These are phyloP conservation scores for Hylodesmum podocarpum DNA, from an alignment of 306 rosid genomes.

Conservation along the genomic window DNA sequence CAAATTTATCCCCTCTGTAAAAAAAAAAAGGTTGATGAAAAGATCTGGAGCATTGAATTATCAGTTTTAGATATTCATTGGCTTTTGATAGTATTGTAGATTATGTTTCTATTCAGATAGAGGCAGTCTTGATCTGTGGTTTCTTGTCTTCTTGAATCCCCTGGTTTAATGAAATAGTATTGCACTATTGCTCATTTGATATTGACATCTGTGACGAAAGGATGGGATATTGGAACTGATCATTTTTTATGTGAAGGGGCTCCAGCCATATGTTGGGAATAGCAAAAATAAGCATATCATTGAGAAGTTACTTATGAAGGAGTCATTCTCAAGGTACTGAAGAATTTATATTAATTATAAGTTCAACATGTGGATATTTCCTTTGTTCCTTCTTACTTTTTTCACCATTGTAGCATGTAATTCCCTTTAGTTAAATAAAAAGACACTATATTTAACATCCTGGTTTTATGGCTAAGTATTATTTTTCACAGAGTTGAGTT, in stretches of 20 bases:
- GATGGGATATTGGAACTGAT: conserved; percentile 39
- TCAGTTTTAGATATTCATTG: neutral
- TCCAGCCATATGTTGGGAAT: conserved; percentile 41
- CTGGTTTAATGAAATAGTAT: conserved; percentile 2
- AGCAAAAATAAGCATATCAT: conserved; percentile 53
- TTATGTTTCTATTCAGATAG: conserved; percentile 16
- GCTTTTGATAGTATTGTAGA: conserved; percentile 1
- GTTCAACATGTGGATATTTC: conserved; percentile 17
- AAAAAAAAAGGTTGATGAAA: neutral
- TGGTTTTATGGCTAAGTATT: neutral
- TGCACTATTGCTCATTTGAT: conserved; percentile 1
- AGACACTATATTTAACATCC: neutral
- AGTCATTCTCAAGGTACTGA: conserved; percentile 82
- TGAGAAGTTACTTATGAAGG: conserved; percentile 71
- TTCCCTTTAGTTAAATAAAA: conserved; percentile 6
- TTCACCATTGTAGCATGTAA: neutral
- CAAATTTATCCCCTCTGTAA: neutral
- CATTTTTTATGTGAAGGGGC: conserved; percentile 37
- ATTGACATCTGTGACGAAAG: conserved; percentile 39
- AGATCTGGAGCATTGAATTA: neutral
- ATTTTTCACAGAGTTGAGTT: neutral
- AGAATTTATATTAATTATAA: neutral
- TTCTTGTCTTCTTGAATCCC: conserved; percentile 17
- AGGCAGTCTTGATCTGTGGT: conserved; percentile 8
- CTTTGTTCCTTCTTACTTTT: conserved; percentile 13